These are phyloP conservation scores for Tuber umbilicatum DNA, from an alignment of 495 filamentous ascomycete species.

Conservation along the genomic window DNA sequence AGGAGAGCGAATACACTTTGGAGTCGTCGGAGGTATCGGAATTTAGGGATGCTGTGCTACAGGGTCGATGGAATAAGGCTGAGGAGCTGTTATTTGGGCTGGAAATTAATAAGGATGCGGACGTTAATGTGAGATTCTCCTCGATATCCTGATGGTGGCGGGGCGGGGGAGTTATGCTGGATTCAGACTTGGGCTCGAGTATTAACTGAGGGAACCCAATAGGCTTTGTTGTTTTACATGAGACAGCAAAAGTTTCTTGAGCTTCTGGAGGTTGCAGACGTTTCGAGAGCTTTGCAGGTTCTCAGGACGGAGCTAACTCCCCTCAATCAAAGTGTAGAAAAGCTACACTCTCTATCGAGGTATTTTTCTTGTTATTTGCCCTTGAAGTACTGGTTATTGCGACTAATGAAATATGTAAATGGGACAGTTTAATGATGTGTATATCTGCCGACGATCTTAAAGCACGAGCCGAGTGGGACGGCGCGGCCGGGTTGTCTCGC, in stretches of 20 bases:
- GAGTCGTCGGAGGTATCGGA: conserved; percentile 78
- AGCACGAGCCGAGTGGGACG: conserved; percentile 80
- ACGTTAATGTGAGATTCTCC: conserved; percentile 46
- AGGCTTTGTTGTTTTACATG: conserved; percentile 65
- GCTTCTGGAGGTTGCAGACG: conserved; percentile 69
- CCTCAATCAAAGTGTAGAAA: conserved; percentile 66
- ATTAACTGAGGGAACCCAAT: conserved; percentile 52
- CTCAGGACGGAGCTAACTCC: conserved; percentile 84
- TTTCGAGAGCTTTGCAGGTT: conserved; percentile 66
- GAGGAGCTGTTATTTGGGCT: conserved; percentile 69
- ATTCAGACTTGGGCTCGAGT: conserved; percentile 24
- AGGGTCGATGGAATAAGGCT: conserved; percentile 76
- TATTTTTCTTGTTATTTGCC: conserved; percentile 40
- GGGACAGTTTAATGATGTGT: conserved; percentile 74
- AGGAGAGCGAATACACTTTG: conserved; percentile 81
- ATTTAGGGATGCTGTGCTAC: conserved; percentile 73
- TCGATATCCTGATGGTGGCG: conserved; percentile 44
- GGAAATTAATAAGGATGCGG: conserved; percentile 50
- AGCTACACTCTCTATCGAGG: conserved; percentile 79
- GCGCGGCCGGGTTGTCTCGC: conserved; percentile 70
- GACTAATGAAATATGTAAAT: conserved; percentile 10
- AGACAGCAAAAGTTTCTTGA: conserved; percentile 95
- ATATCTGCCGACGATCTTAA: conserved; percentile 69
- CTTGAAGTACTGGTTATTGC: conserved; percentile 7
- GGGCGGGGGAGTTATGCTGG: conserved; percentile 48